A percentile compares a stretch with the other conserved stretches of the same genome.
phyloP scores from a whole-genome alignment of 805 yeast genomes.

The Candida glaebosa region DNA sequence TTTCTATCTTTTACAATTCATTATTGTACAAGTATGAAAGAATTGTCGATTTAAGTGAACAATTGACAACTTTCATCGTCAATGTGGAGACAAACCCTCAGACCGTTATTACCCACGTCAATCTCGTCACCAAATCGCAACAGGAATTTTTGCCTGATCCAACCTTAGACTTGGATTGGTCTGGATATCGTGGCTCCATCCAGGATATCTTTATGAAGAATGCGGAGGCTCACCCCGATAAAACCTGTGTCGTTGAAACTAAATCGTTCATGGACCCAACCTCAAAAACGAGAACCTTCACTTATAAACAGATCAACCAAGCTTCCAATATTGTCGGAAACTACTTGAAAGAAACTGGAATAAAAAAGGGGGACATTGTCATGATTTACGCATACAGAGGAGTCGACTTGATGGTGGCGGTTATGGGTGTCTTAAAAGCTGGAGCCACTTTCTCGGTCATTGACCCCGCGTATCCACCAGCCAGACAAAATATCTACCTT shows the following conservation, averaged over 20 bases:
- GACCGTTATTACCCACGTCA: constrained; percentile 53
- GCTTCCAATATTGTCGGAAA: constrained; percentile 94
- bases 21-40: constrained; percentile 70
- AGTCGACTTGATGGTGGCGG: constrained; percentile 94
- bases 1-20: constrained; percentile 66
- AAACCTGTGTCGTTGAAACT: constrained; percentile 92
- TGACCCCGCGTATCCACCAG: constrained; percentile 99
- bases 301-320: constrained; percentile 83
- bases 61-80: constrained; percentile 54
- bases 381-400: constrained; percentile 98
- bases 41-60: constrained; percentile 67
- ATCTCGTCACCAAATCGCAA: constrained; percentile 69
- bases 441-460: constrained; percentile 98
- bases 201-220: constrained; percentile 92
- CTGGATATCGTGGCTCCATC: constrained; percentile 88
- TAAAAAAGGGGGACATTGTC: constrained; percentile 88
- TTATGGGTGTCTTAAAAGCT: constrained; percentile 96
- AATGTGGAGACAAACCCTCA: constrained; percentile 34
- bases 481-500: constrained; percentile 89
- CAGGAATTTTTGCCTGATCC: constrained; percentile 75
- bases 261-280: constrained; percentile 58
- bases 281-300: constrained; percentile 65
- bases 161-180: constrained; percentile 82
- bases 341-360: constrained; percentile 75
- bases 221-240: constrained; percentile 79